phyloP scores from a whole-genome alignment of 768 basidiomycete species.

The Kwoniella dendrophila region DNA sequence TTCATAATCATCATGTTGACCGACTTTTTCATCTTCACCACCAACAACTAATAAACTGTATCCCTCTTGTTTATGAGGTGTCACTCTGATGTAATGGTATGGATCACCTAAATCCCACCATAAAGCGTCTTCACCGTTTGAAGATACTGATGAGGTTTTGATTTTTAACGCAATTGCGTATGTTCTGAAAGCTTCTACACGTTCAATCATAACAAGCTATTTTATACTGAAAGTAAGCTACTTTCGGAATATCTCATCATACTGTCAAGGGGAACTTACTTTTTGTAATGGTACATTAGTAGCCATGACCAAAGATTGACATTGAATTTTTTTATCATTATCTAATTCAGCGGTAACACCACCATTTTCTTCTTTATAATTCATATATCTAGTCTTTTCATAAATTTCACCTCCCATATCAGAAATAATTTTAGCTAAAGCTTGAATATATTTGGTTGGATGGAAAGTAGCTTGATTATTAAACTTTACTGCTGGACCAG shows the following conservation, averaged over 20 bases:
- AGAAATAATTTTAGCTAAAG: constrained; percentile 21
- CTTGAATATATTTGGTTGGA: constrained; percentile 35
- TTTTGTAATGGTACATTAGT: constrained; percentile 36
- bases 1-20: constrained; percentile 33
- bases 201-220: constrained; percentile 35
- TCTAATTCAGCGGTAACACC: constrained; percentile 17
- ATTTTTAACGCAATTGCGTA: constrained; percentile 35
- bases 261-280: constrained; percentile 4
- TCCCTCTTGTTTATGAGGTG: constrained; percentile 31
- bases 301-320: constrained; percentile 27
- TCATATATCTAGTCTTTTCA: constrained; percentile 27
- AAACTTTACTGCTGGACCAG: constrained; percentile 36
- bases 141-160: constrained; percentile 13
- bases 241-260: background rate
- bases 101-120: constrained; percentile 38
- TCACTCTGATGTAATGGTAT: constrained; percentile 36
- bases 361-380: constrained; percentile 15
- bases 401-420: constrained; percentile 31
- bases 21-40: constrained; percentile 37
- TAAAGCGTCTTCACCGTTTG: constrained; percentile 22
- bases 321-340: constrained; percentile 20
- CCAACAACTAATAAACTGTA: constrained; percentile 33
- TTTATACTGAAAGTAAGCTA: background rate
- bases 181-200: constrained; percentile 29
- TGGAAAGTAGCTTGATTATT: constrained; percentile 32